Base-by-base conservation (phyloP, 257 asterid genomes). In the Nicotiana undulata region DNA sequence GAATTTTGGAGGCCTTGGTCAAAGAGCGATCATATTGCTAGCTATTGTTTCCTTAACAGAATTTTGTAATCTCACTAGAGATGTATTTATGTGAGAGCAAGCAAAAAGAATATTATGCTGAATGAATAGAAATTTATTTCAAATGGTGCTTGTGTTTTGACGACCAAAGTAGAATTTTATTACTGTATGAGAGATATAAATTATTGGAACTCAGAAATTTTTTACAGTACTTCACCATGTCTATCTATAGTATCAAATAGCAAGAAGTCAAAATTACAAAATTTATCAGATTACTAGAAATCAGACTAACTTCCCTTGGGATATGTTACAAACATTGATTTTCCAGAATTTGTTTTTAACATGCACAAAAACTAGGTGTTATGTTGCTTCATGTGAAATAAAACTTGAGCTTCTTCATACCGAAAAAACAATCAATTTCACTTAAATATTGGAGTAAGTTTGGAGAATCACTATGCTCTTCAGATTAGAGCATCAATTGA, bases 391-490 rank as follows among this genome's bases (percentile, higher is more conserved):
- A 10, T 18, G 37, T 40, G 55, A 68, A 20, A 40, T 20, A 6
- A 24, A 18, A n/a, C 26, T 68, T 68, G 76, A 68, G 20, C 32
- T 70, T 5, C 60, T 13, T 49, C 26, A 56, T 9, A 8, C 5
- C 15, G 5, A 49, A 49, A 49, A 49, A 49, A 17, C 28, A 79
- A 63, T 46, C 53, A 49, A 63, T 79, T 63, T 28, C 64, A 63
- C 56, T 58, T 67, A 26, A 44, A 52, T 49, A 31, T 18, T 26
- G 79, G 61, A 49, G 3, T 4, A 49, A 2, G 17, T 74, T 49
- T 7, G 22, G 16, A 52, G 63, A 64, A 64, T 53, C 74, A 78
- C 83, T 56, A 5, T 51, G 79, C 79, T 74, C 79, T 74, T 74
- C 37, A 49, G 44, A 15, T 74, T 49, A 49, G 79, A 49, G 79